Evolutionary conservation across 2,329 filamentous ascomycete genomes (phyloP).

Genomic region (Aspergillus fijiensis): DNA sequence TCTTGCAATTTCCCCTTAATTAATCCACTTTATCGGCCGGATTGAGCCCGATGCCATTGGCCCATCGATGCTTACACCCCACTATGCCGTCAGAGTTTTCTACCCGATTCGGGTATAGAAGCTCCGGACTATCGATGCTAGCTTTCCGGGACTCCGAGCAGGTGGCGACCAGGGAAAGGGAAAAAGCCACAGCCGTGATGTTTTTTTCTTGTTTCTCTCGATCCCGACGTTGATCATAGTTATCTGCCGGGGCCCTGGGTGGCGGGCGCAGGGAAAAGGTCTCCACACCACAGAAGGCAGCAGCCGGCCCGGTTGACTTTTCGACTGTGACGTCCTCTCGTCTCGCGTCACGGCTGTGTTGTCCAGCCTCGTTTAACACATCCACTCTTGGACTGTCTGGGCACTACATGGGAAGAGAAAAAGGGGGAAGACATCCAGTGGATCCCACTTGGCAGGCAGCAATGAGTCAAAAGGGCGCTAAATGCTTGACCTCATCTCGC

Average conservation of each 20-base stretch:
- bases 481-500: not conserved
- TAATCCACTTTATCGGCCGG: not conserved
- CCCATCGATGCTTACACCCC: not conserved
- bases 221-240: not conserved
- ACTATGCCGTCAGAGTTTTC: not conserved
- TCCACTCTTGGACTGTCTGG: not conserved
- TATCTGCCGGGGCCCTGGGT: not conserved
- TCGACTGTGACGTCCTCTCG: not conserved
- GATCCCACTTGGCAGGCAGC: not conserved
- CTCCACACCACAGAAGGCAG: not conserved
- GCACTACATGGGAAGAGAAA: not conserved
- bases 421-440: not conserved
- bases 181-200: not conserved
- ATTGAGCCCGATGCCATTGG: not conserved
- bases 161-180: not conserved
- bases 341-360: not conserved
- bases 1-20: not conserved
- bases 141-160: not conserved
- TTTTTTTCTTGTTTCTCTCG: not conserved
- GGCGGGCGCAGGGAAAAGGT: not conserved
- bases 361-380: not conserved
- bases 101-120: not conserved
- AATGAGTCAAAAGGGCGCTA: not conserved
- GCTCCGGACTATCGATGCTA: not conserved
- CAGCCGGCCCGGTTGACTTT: no score